These are phyloP conservation scores for Prototheca stagnorum DNA, from an alignment of 163 green algal species.

Conservation along the genomic window DNA sequence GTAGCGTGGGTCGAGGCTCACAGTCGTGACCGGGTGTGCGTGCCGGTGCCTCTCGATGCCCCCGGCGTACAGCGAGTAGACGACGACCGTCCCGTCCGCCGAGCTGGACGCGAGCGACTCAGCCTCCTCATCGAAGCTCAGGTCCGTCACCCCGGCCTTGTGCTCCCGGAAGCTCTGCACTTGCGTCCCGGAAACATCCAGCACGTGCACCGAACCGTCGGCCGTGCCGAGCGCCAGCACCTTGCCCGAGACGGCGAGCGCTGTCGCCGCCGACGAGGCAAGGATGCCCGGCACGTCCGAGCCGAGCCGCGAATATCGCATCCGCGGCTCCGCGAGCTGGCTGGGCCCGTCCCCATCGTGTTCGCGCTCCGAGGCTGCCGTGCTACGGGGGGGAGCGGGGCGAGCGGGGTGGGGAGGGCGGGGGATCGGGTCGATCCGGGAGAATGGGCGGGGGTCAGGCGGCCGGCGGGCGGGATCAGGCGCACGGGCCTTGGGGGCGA, in stretches of 20 bases:
- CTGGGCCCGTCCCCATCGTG: too few relatives aligned
- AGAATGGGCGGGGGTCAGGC: too few relatives aligned
- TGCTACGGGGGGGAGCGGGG: too few relatives aligned
- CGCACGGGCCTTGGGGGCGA: too few relatives aligned
- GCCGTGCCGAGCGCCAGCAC: slow-evolving; percentile 67
- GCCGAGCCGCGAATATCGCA: too few relatives aligned
- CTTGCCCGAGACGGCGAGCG: slow-evolving; percentile 66
- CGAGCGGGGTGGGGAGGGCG: too few relatives aligned
- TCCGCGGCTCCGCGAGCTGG: too few relatives aligned
- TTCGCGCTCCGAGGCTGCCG: too few relatives aligned
- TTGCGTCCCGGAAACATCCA: slow-evolving; percentile 43
- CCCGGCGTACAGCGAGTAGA: slow-evolving; percentile 22
- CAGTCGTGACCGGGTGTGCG: slow-evolving; percentile 27
- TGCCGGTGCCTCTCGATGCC: slow-evolving; percentile 32
- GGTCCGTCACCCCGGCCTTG: slow-evolving; percentile 36
- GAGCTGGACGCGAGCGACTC: slow-evolving; percentile 69
- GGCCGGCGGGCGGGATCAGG: too few relatives aligned
- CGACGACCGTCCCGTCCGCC: slow-evolving; percentile 52
- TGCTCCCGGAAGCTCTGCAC: slow-evolving; percentile 49
- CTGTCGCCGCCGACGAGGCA: too few relatives aligned
- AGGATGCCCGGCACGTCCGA: too few relatives aligned
- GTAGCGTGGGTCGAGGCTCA: slow-evolving; percentile 73
- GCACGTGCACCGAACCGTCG: slow-evolving; percentile 52
- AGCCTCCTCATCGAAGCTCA: slow-evolving; percentile 58
- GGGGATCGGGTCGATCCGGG: too few relatives aligned